Conservation (phyloP, 2,329 filamentous ascomycete genomes). For the Colletotrichum sansevieriae region DNA sequence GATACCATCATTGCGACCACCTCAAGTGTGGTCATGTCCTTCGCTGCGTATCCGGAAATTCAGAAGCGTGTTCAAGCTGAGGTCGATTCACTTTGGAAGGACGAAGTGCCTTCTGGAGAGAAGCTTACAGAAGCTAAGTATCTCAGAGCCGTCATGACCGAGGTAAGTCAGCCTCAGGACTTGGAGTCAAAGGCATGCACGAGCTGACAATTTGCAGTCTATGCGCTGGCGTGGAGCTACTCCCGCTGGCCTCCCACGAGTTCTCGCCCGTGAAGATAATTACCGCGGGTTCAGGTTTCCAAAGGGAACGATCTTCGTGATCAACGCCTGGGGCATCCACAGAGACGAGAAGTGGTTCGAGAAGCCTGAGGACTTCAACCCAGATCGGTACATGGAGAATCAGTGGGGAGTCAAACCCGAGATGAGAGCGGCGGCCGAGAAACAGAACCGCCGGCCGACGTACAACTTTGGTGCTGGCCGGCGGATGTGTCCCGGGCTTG, state of each 20-base stretch:
- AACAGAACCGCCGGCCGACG: constrained; percentile 43
- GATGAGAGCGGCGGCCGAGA: constrained; percentile 12
- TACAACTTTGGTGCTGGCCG: constrained; percentile 63
- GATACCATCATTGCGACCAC: constrained; percentile 16
- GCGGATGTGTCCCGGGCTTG: constrained; percentile 61
- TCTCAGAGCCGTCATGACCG: constrained; percentile 44
- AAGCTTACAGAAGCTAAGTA: constrained; percentile 43
- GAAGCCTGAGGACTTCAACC: constrained; percentile 46
- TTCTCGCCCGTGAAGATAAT: constrained; percentile 60
- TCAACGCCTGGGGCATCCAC: constrained; percentile 51
- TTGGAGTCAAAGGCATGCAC: not conserved
- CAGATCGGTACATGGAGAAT: constrained; percentile 46
- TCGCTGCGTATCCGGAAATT: constrained; percentile 44
- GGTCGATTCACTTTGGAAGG: constrained; percentile 45
- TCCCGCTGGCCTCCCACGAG: constrained; percentile 60
- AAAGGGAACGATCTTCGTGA: constrained; percentile 58
- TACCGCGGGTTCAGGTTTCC: constrained; percentile 64
- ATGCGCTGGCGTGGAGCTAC: constrained; percentile 56
- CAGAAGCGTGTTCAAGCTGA: constrained; percentile 46
- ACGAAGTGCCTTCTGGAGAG: constrained; percentile 49
- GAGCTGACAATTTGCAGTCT: constrained; percentile 38
- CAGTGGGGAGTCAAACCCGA: constrained; percentile 32
- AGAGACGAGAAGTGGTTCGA: constrained; percentile 45
- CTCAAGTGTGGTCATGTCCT: constrained; percentile 41
- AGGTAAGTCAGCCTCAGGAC: constrained; percentile 21